Percentiles rank a stretch among this genome's conserved stretches.
Evolutionary conservation across 2,329 filamentous ascomycete genomes (phyloP).

Genomic region (Thielaviopsis musarum): DNA sequence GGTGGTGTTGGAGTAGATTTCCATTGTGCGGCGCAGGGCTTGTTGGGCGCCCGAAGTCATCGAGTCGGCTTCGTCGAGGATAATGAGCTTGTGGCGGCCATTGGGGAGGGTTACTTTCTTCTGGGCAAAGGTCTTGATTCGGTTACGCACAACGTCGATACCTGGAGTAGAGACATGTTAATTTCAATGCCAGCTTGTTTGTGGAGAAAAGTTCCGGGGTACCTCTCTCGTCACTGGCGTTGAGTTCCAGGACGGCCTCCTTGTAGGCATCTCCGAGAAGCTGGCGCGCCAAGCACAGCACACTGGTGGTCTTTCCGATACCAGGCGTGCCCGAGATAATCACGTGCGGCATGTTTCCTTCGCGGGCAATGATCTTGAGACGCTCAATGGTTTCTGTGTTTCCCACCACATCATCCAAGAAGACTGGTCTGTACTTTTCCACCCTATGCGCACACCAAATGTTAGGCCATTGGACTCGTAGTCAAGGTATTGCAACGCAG

Average conservation of each 20-base stretch:
- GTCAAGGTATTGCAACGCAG: not conserved
- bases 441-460: conserved; percentile 44
- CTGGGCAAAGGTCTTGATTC: conserved; percentile 96
- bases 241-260: conserved; percentile 90
- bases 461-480: conserved; percentile 14
- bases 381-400: conserved; percentile 97
- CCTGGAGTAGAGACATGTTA: conserved; percentile 28
- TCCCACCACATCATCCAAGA: conserved; percentile 91
- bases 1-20: conserved; percentile 94
- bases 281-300: conserved; percentile 83
- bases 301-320: conserved; percentile 94
- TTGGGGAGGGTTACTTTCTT: conserved; percentile 92
- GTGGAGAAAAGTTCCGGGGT: conserved; percentile 21
- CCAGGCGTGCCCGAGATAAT: conserved; percentile 99
- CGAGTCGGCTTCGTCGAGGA: conserved; percentile 92
- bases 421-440: conserved; percentile 90
- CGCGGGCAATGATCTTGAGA: conserved; percentile 92
- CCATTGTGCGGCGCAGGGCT: conserved; percentile 88
- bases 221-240: conserved; percentile 90
- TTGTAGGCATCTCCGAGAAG: conserved; percentile 88
- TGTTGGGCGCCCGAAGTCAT: conserved; percentile 97
- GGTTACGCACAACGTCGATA: conserved; percentile 91
- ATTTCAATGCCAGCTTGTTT: not conserved
- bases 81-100: conserved; percentile 88
- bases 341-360: conserved; percentile 98